A percentile compares a stretch with the other conserved stretches of the same genome.
phyloP scores from a whole-genome alignment of 164 flowering plant species.

The Vitis riparia region DNA sequence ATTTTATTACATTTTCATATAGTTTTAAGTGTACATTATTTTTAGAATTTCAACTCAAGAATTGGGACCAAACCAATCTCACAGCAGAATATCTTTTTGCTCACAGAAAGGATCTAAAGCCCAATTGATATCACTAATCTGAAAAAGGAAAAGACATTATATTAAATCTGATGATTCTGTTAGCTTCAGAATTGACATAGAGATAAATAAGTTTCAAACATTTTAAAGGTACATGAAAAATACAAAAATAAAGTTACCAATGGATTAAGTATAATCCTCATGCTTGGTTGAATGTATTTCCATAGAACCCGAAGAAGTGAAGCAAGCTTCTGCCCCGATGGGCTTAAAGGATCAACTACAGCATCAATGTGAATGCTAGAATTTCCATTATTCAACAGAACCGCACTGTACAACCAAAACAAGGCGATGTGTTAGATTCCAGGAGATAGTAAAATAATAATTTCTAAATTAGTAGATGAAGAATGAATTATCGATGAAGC shows the following conservation, averaged over 20 bases:
- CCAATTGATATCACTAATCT: neutral
- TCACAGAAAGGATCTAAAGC: neutral
- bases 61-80: neutral
- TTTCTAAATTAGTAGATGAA: too few relatives aligned
- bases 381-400: constrained; percentile 57
- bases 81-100: neutral
- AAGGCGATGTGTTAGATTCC: neutral
- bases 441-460: neutral
- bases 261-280: constrained; percentile 94
- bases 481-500: too few relatives aligned
- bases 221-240: neutral
- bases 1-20: too few relatives aligned
- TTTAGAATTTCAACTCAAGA: neutral
- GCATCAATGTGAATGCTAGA: constrained; percentile 90
- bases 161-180: neutral
- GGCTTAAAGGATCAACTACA: constrained; percentile 93
- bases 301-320: constrained; percentile 67
- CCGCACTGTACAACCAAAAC: constrained; percentile 60
- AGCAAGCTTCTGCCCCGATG: constrained; percentile 80
- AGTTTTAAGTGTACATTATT: too few relatives aligned
- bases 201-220: constrained; percentile 2
- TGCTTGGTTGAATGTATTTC: constrained; percentile 80
- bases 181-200: neutral
- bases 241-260: constrained; percentile 49
- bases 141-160: neutral